Evolutionary conservation across 257 asterid species (phyloP).

Genomic region (Misopates orontium): DNA sequence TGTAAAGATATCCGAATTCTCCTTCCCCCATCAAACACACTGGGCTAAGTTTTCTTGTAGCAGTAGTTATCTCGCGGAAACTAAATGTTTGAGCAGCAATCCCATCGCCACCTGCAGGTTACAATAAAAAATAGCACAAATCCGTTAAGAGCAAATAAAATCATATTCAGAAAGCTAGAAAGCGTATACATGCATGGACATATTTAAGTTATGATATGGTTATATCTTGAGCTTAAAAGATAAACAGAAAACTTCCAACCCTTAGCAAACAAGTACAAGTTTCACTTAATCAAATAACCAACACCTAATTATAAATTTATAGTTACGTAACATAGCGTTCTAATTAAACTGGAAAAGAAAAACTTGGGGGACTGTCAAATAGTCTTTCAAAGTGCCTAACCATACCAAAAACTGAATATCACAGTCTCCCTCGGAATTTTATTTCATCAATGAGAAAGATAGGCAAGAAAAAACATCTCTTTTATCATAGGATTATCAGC

Average conservation of each 20-base stretch:
- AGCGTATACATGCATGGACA: background rate
- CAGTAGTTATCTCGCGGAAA: conserved; percentile 90
- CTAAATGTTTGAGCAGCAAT: conserved; percentile 93
- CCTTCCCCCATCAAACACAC: conserved; percentile 96
- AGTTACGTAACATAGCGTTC: conserved; percentile 1
- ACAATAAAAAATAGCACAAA: conserved; percentile 20
- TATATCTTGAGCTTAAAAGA: background rate
- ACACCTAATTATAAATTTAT: background rate
- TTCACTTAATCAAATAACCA: background rate
- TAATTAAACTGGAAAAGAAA: conserved; percentile 4
- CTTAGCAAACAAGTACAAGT: background rate
- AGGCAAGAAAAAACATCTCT: conserved; percentile 18
- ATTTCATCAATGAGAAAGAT: conserved; percentile 26
- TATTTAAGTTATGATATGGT: background rate
- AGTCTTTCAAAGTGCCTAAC: too few species aligned
- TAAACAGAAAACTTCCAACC: background rate
- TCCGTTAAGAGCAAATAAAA: conserved; percentile 19
- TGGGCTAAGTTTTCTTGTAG: conserved; percentile 76
- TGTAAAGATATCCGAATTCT: conserved; percentile 90
- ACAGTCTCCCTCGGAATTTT: conserved; percentile 35
- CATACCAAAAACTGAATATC: conserved; percentile 32
- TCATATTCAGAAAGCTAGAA: background rate
- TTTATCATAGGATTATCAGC: conserved; percentile 24
- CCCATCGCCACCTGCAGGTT: conserved; percentile 72
- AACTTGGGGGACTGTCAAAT: background rate